Percentiles rank a stretch among this genome's conserved stretches.
These are phyloP conservation scores for Graphilbum sp. DNA, from an alignment of 2,329 filamentous ascomycete species.

Conservation along the genomic window DNA sequence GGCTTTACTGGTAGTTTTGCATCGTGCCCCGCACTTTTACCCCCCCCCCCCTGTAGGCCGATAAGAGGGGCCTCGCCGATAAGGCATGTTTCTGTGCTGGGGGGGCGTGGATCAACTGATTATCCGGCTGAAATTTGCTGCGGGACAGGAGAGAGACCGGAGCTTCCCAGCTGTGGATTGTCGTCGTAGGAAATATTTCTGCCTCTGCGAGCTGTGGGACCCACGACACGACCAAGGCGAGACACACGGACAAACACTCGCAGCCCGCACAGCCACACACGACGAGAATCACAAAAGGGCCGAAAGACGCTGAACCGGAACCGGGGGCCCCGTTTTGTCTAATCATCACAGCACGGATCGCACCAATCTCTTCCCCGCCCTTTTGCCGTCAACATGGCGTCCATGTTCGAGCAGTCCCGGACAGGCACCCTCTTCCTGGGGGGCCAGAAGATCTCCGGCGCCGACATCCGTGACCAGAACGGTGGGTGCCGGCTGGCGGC, in stretches of 20 bases:
- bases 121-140: constrained; percentile 5
- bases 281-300: too few species aligned
- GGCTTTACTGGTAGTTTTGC: too few species aligned
- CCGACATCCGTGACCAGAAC: constrained; percentile 96
- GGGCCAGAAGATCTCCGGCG: constrained; percentile 90
- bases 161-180: not conserved
- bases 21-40: constrained; percentile 7
- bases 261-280: too few species aligned
- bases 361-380: too few species aligned
- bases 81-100: too few species aligned
- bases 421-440: constrained; percentile 95
- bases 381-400: constrained; percentile 57
- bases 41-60: not conserved
- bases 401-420: constrained; percentile 88
- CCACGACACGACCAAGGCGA: not conserved
- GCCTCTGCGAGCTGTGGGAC: not conserved
- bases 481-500: constrained; percentile 27
- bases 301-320: too few species aligned
- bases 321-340: too few species aligned
- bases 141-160: too few species aligned
- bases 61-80: not conserved
- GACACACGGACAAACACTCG: not conserved
- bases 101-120: constrained; percentile 8
- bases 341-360: too few species aligned
- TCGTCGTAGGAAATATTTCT: constrained; percentile 3